These are phyloP conservation scores for Cytospora mali DNA, from an alignment of 2,329 filamentous ascomycete species.

Conservation along the genomic window DNA sequence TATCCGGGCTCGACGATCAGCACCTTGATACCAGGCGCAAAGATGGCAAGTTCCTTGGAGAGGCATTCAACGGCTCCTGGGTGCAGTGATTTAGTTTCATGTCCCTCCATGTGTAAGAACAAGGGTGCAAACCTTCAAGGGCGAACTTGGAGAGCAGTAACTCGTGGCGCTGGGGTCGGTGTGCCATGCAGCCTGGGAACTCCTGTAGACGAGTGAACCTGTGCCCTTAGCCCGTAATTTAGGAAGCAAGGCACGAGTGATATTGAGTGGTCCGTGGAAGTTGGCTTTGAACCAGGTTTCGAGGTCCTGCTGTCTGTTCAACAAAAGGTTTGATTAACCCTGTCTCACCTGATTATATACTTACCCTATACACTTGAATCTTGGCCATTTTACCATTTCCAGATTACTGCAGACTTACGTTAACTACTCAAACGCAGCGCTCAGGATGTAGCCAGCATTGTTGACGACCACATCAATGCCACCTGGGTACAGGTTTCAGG, in stretches of 20 bases:
- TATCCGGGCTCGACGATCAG: conserved; percentile 46
- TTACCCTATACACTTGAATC: not conserved
- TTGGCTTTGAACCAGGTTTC: conserved; percentile 39
- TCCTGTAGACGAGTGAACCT: conserved; percentile 40
- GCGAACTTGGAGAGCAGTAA: conserved; percentile 40
- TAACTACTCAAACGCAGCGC: conserved; percentile 36
- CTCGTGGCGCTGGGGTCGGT: conserved; percentile 36
- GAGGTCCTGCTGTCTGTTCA: conserved; percentile 34
- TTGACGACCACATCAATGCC: conserved; percentile 27
- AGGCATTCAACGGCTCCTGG: conserved; percentile 38
- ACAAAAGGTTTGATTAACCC: not conserved
- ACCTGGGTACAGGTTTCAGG: conserved; percentile 28
- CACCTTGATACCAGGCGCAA: conserved; percentile 39
- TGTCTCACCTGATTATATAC: no score
- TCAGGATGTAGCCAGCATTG: conserved; percentile 34
- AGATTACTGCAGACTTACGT: conserved; percentile 24
- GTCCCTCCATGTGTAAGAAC: not conserved
- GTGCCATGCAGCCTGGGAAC: conserved; percentile 41
- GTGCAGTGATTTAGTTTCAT: no score
- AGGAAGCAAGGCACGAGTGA: conserved; percentile 41
- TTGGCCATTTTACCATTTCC: not conserved
- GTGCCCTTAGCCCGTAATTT: conserved; percentile 35
- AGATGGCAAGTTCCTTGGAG: conserved; percentile 37
- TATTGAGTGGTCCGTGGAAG: conserved; percentile 42
- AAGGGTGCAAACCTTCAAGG: conserved; percentile 34